Evolutionary conservation across 441 rosid species (phyloP), one percentile per base, ranked within the genome.

Genomic region (Euphorbia celastroides): DNA sequence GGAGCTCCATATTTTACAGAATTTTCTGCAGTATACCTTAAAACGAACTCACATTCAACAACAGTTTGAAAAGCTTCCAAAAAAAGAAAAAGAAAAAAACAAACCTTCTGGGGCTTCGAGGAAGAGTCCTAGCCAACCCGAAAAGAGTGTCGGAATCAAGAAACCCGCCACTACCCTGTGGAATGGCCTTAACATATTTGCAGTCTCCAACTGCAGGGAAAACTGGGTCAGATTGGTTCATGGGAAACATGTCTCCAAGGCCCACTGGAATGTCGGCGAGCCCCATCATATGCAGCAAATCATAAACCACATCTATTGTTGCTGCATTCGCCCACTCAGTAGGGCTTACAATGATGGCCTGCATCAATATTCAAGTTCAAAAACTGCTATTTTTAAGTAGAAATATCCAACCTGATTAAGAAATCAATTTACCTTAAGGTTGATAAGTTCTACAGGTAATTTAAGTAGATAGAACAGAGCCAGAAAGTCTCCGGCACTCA

Each of bases 251-350:
- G 11, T 84, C 80, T 56, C 99, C 99, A 1, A 90, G 71, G 57
- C 95, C 99, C 12, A 93, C 87, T 0, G 83, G 92, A 67, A 91
- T 88, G 79, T 89, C 97, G 5, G 90, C 97, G 0, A 97, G 96
- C 30, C 98, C 96, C 98, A 90, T 93, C 97, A 93, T 93, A 73
- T 93, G 98, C 71, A 90, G 82, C 41, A 93, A 68, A 75, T 93
- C 98, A 58, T 93, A 93, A 51, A 93, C 74, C 27, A 84, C 77
- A 68, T 93, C 98, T 1, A 90, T 82, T 1, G 97, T 88, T 58
- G 98, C 98, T 52, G 97, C 88, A 72, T 86, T 90, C 54, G 98
- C 97, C 98, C 98, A 93, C 1, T 97, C 98, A 0, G 81, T 87
- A 31, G 98, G 95, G 72, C 81, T 88, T 56, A 88, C 92, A 57